phyloP scores from a whole-genome alignment of 2,329 filamentous ascomycete genomes.

The Sclerotinia sclerotiorum region DNA sequence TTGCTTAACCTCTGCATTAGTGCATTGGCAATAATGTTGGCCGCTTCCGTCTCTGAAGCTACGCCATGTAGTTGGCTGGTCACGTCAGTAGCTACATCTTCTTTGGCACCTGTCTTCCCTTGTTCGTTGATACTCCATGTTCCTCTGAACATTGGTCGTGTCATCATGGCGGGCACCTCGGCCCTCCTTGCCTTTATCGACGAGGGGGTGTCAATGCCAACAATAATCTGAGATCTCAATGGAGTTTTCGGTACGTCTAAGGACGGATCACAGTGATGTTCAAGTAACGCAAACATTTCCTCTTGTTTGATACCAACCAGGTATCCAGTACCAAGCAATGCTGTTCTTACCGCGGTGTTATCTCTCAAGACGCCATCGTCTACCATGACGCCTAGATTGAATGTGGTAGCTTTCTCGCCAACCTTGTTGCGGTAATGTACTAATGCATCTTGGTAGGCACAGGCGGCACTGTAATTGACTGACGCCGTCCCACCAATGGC shows the following conservation, averaged over 20 bases:
- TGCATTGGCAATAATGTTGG: slow-evolving; percentile 22
- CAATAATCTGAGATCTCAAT: background rate
- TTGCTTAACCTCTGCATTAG: slow-evolving; percentile 44
- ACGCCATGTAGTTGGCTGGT: background rate
- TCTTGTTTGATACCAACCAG: slow-evolving; percentile 50
- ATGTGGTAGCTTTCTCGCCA: slow-evolving; percentile 25
- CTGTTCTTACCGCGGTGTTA: slow-evolving; percentile 28
- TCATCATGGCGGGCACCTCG: background rate
- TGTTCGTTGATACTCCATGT: slow-evolving; percentile 2
- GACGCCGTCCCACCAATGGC: slow-evolving; percentile 20
- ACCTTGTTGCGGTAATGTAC: slow-evolving; percentile 23
- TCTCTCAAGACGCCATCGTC: slow-evolving; percentile 32
- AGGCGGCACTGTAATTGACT: slow-evolving; percentile 34
- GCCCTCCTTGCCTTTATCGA: background rate
- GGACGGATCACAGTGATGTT: background rate
- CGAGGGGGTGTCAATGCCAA: background rate
- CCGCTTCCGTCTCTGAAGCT: background rate
- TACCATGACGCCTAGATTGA: slow-evolving; percentile 28
- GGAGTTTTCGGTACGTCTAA: background rate
- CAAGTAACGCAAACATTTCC: slow-evolving; percentile 54
- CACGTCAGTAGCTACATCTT: background rate
- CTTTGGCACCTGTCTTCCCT: background rate
- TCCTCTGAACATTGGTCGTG: background rate
- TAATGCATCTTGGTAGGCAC: slow-evolving; percentile 36
- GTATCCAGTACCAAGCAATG: slow-evolving; percentile 31